Evolutionary conservation across 1,284 basidiomycete species (phyloP).

Genomic region (Cryptococcus jaspeensis): DNA sequence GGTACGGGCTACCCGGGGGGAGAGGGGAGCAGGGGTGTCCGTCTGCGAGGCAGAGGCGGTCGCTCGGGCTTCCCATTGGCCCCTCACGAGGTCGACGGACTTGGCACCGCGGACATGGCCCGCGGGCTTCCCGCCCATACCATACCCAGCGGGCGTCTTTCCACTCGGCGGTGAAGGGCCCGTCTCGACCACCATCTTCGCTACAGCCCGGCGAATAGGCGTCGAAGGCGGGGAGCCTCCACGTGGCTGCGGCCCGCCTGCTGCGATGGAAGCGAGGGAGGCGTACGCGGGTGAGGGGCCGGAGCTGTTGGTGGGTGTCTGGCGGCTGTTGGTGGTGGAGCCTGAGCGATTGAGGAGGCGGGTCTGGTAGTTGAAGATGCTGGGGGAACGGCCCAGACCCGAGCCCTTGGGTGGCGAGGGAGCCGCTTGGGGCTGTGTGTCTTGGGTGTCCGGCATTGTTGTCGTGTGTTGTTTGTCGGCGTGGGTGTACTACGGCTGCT

Average conservation of each 20-base stretch:
- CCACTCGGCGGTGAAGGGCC: constrained; percentile 28
- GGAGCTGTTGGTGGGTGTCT: constrained; percentile 9
- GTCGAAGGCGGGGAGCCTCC: constrained; percentile 32
- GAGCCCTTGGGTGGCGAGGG: constrained; percentile 31
- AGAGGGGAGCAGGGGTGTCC: not conserved
- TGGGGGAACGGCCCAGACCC: constrained; percentile 28
- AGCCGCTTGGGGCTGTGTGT: constrained; percentile 1
- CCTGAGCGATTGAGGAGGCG: constrained; percentile 29
- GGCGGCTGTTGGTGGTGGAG: constrained; percentile 9
- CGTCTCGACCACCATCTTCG: constrained; percentile 24
- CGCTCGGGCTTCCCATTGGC: constrained; percentile 40
- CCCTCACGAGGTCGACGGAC: constrained; percentile 41
- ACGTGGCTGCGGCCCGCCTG: not conserved
- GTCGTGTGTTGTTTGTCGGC: constrained; percentile 1
- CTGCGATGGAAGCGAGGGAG: constrained; percentile 21
- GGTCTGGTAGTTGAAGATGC: constrained; percentile 45
- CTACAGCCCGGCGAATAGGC: constrained; percentile 34
- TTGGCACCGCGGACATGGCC: constrained; percentile 23
- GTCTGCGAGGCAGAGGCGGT: too few relatives aligned
- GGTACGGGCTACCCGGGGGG: constrained; percentile 11
- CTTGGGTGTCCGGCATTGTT: constrained; percentile 12
- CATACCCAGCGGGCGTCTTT: constrained; percentile 23
- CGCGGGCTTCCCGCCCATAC: constrained; percentile 12
- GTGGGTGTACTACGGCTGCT: not conserved
- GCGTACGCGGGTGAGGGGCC: constrained; percentile 16